phyloP scores from a whole-genome alignment of 2,329 filamentous ascomycete genomes.

The Knoxdaviesia proteae region DNA sequence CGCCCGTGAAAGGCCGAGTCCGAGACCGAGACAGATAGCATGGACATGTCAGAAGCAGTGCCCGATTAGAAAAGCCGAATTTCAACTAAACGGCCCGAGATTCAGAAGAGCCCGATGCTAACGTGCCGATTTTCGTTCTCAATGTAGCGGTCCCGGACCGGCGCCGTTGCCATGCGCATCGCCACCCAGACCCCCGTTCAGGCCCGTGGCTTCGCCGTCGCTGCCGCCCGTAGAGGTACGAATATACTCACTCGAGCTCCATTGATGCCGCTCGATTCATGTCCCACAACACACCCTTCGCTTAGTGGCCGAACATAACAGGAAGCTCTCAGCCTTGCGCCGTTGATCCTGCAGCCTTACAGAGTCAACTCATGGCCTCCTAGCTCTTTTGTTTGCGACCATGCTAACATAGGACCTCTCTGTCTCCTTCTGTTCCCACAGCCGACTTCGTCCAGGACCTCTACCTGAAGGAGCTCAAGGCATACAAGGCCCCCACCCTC shows the following conservation, averaged over 20 bases:
- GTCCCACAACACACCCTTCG: too few relatives aligned
- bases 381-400: neutral
- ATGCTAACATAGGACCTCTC: too few relatives aligned
- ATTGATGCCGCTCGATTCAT: too few relatives aligned
- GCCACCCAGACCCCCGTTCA: slow-evolving; percentile 15
- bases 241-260: slow-evolving; percentile 5
- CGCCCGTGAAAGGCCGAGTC: too few relatives aligned
- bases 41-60: too few relatives aligned
- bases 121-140: neutral
- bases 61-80: too few relatives aligned
- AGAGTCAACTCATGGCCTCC: neutral
- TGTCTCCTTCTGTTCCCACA: slow-evolving; percentile 16
- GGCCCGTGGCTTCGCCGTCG: slow-evolving; percentile 36
- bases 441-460: slow-evolving; percentile 96
- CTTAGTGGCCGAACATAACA: too few relatives aligned
- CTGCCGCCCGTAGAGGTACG: slow-evolving; percentile 41
- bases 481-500: slow-evolving; percentile 70
- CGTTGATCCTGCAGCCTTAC: too few relatives aligned
- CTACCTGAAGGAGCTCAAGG: slow-evolving; percentile 88
- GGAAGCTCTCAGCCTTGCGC: too few relatives aligned
- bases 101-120: too few relatives aligned
- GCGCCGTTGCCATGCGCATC: slow-evolving; percentile 1
- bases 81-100: too few relatives aligned
- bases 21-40: too few relatives aligned
- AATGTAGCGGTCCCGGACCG: slow-evolving; percentile 2